Percentiles rank a stretch among this genome's conserved stretches.
Conservation (phyloP, 164 flowering plant genomes). For the Sextonia rubra region DNA sequence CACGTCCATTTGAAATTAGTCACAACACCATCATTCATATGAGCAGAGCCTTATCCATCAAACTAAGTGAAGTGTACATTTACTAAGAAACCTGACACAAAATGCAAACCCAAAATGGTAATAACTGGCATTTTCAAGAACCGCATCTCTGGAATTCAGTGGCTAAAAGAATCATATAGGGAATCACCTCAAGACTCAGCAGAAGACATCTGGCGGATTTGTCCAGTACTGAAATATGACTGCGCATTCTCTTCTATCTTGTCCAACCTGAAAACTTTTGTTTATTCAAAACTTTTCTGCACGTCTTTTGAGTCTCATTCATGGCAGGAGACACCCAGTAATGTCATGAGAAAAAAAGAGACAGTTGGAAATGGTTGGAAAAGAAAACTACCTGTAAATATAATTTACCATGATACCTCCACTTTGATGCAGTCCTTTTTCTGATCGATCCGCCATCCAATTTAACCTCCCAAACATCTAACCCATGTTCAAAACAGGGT, state of each 20-base stretch:
- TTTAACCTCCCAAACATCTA: conserved; percentile 82
- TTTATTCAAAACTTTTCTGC: not conserved
- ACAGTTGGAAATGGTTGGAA: not conserved
- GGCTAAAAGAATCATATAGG: not conserved
- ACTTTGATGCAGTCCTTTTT: conserved; percentile 77
- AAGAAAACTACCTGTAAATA: conserved; percentile 55
- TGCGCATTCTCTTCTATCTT: conserved; percentile 86
- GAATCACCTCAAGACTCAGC: conserved; percentile 17
- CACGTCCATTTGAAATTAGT: not conserved
- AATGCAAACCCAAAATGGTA: not conserved
- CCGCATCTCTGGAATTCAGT: not conserved
- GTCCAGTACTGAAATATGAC: conserved; percentile 68
- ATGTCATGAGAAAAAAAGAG: not conserved
- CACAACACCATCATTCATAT: not conserved
- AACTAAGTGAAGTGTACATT: not conserved
- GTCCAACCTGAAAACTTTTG: conserved; percentile 56
- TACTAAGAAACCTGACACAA: not conserved
- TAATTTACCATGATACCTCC: conserved; percentile 95
- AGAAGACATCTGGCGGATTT: conserved; percentile 49
- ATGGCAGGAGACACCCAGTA: not conserved
- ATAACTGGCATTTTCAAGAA: not conserved
- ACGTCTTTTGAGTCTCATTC: not conserved
- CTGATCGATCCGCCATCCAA: conserved; percentile 93
- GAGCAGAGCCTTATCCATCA: no score
- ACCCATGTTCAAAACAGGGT: not conserved